These are phyloP conservation scores for Antitrichia curtipendula DNA, from an alignment of 225 moss, liverwort and hornwort species.

Conservation along the genomic window DNA sequence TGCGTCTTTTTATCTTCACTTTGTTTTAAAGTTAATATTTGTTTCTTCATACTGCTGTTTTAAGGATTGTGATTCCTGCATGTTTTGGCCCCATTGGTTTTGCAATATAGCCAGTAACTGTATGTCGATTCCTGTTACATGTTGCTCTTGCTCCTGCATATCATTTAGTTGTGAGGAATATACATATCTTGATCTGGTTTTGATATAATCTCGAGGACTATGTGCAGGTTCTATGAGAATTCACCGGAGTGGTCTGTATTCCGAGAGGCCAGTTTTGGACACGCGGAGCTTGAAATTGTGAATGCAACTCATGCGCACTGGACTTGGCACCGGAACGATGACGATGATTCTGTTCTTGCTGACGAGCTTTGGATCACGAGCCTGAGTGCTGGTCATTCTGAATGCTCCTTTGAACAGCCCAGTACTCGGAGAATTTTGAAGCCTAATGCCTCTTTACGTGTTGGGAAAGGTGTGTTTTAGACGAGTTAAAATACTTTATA, in stretches of 20 bases:
- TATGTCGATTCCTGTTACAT: neutral
- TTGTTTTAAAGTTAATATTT: neutral
- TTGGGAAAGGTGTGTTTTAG: neutral
- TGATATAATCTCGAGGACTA: neutral
- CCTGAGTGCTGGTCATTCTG: constrained; percentile 17
- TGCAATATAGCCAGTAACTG: neutral
- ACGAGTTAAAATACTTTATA: neutral
- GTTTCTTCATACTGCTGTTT: neutral
- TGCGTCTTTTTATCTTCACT: neutral
- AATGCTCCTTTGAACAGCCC: constrained; percentile 3
- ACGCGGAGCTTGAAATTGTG: constrained; percentile 41
- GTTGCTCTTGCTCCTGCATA: neutral
- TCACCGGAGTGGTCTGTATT: constrained; percentile 67
- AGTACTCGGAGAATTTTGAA: constrained; percentile 23
- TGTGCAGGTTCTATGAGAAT: constrained; percentile 40
- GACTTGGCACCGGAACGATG: constrained; percentile 81
- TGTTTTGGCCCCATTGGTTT: neutral
- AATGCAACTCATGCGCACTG: constrained; percentile 63
- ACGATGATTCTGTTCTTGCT: constrained; percentile 49
- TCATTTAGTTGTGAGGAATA: neutral
- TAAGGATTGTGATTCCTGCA: neutral
- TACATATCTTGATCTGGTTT: neutral
- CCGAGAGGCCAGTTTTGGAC: constrained; percentile 83
- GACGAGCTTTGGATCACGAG: constrained; percentile 45
- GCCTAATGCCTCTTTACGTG: neutral